Evolutionary conservation across 2,329 filamentous ascomycete genomes (phyloP).

Genomic region (Coniochaeta prunicola): DNA sequence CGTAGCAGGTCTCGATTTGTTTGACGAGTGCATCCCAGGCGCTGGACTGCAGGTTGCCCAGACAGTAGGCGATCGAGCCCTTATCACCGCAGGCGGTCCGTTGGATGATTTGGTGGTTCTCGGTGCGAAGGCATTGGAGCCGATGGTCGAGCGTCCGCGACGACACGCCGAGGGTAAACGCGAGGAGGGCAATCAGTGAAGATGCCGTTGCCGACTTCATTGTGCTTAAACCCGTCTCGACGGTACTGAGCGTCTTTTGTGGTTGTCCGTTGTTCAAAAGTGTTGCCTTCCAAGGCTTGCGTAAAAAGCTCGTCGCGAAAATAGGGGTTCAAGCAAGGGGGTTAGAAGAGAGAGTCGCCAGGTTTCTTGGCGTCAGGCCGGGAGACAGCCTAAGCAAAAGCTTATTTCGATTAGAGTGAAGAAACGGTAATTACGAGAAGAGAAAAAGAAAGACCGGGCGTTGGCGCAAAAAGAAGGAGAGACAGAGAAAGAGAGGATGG

Average conservation of each 20-base stretch:
- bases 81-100: slow-evolving; percentile 36
- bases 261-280: neutral
- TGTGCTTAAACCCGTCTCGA: neutral
- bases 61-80: slow-evolving; percentile 33
- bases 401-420: neutral
- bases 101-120: slow-evolving; percentile 29
- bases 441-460: neutral
- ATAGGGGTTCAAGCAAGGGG: neutral
- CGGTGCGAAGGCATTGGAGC: slow-evolving; percentile 29
- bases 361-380: neutral
- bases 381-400: neutral
- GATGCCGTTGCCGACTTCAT: neutral
- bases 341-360: neutral
- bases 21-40: slow-evolving; percentile 19
- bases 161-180: neutral
- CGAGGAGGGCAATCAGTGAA: neutral
- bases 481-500: neutral
- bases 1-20: slow-evolving; percentile 31
- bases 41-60: slow-evolving; percentile 19
- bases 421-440: neutral
- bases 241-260: neutral
- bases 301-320: neutral
- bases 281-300: neutral
- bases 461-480: neutral
- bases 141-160: neutral